Evolutionary conservation across 495 filamentous ascomycete genomes (phyloP).

Genomic region (Geoglossum glabrum): DNA sequence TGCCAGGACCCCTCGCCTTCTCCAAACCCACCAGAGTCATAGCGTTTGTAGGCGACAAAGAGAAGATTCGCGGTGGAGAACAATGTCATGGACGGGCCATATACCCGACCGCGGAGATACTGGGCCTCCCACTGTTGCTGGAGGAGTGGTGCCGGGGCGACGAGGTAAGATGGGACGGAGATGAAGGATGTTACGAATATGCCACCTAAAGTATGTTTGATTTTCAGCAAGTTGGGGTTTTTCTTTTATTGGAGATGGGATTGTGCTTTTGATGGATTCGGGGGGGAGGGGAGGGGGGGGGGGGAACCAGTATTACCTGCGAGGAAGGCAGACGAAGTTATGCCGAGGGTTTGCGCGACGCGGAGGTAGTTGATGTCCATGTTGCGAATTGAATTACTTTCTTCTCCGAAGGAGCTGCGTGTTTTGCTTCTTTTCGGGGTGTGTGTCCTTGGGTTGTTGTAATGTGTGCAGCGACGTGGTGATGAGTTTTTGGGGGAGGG

Average conservation of each 20-base stretch:
- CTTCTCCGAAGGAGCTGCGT: too few relatives aligned
- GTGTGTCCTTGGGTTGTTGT: too few relatives aligned
- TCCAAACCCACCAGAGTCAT: neutral
- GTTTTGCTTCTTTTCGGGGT: too few relatives aligned
- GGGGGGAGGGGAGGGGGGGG: neutral
- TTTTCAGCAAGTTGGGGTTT: too few relatives aligned
- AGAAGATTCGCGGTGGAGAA: neutral
- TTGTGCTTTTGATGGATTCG: neutral
- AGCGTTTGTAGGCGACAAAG: neutral
- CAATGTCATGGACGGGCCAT: constrained; percentile 17
- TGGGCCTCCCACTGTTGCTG: constrained; percentile 16
- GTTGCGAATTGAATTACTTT: too few relatives aligned
- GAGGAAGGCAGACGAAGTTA: neutral
- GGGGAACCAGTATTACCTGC: neutral
- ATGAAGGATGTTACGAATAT: constrained; percentile 18
- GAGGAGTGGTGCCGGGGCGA: constrained; percentile 12
- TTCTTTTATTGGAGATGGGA: too few relatives aligned
- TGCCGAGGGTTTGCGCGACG: neutral
- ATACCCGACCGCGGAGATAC: constrained; percentile 18
- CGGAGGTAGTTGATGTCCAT: neutral
- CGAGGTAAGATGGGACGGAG: constrained; percentile 17
- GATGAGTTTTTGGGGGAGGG: too few relatives aligned
- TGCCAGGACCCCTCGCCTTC: neutral
- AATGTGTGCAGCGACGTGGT: too few relatives aligned
- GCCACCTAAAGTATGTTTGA: constrained; percentile 14